phyloP scores from a whole-genome alignment of 345 rosid species.

The Punica granatum region DNA sequence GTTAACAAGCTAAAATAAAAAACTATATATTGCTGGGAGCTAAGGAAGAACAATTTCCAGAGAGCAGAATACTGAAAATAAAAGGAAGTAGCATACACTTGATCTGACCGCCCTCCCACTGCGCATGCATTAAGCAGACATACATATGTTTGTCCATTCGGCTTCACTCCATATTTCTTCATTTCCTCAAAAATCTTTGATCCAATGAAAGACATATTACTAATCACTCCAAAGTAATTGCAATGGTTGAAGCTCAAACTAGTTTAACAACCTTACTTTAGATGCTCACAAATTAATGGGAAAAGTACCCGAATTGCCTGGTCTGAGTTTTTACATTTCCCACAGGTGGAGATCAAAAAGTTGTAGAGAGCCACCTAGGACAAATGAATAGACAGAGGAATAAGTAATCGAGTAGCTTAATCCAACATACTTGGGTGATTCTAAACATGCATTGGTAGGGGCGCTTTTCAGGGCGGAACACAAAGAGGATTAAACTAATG shows the following conservation, averaged over 20 bases:
- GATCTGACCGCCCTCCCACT: constrained; percentile 73
- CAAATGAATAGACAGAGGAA: constrained; percentile 6
- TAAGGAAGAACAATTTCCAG: not conserved
- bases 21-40: not conserved
- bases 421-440: not conserved
- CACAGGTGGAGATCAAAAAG: constrained; percentile 80
- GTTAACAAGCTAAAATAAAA: not conserved
- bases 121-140: constrained; percentile 89
- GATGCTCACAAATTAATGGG: constrained; percentile 5
- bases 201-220: not conserved
- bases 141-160: constrained; percentile 81
- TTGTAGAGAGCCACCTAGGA: constrained; percentile 72
- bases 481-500: not conserved
- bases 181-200: constrained; percentile 79
- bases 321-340: constrained; percentile 75
- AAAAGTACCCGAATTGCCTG: constrained; percentile 54
- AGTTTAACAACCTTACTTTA: not conserved
- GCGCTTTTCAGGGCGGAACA: not conserved
- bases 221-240: not conserved
- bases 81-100: constrained; percentile 60
- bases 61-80: not conserved
- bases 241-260: not conserved
- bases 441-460: not conserved
- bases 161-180: constrained; percentile 86
- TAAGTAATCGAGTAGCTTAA: not conserved